phyloP scores from a whole-genome alignment of 148 eudicot species.

The Camellia japonica region DNA sequence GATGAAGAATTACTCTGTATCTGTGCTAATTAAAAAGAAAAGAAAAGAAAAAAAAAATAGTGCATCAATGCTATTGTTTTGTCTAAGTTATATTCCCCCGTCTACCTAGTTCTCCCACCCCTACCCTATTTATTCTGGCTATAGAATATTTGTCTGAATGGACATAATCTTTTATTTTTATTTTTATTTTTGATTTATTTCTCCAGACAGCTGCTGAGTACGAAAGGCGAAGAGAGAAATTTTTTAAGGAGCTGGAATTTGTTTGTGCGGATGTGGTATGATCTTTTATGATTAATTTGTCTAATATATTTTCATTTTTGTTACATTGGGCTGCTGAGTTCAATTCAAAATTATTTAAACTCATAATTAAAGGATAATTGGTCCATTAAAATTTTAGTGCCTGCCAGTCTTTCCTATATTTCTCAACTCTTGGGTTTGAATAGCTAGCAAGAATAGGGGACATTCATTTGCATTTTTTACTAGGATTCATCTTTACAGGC shows the following conservation, averaged over 20 bases:
- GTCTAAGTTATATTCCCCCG: background rate
- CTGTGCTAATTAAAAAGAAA: background rate
- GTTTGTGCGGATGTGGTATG: conserved; percentile 95
- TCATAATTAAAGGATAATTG: background rate
- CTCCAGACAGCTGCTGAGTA: conserved; percentile 81
- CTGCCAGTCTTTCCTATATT: background rate
- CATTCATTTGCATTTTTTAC: too few relatives aligned
- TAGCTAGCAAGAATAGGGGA: background rate
- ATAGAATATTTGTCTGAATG: background rate
- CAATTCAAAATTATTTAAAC: background rate
- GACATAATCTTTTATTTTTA: background rate
- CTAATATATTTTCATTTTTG: background rate
- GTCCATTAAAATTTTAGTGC: background rate
- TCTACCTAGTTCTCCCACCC: too few relatives aligned
- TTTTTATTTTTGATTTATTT: conserved; percentile 13
- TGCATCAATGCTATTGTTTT: background rate
- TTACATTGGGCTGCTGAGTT: background rate
- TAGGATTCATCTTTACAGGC: too few relatives aligned
- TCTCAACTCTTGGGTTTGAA: background rate
- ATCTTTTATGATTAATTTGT: background rate
- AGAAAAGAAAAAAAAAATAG: background rate
- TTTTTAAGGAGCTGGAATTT: conserved; percentile 79
- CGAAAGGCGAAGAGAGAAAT: conserved; percentile 71
- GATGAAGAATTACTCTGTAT: background rate
- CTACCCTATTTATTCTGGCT: background rate